Evolutionary conservation across 257 asterid species (phyloP).

Genomic region (Solanum boliviense): DNA sequence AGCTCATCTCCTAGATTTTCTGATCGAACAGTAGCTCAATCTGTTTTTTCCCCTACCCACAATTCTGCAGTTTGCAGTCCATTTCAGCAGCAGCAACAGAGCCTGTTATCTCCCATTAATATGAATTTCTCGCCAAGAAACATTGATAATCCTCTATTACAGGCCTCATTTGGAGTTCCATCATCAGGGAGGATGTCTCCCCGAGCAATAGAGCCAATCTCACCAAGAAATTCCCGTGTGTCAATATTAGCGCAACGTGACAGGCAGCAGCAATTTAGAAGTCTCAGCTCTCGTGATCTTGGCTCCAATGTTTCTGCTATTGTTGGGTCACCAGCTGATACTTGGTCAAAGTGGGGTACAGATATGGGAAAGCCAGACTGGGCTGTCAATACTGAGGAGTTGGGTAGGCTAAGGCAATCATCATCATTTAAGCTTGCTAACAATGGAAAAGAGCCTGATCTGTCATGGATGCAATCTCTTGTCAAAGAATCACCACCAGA

Average conservation of each 20-base stretch:
- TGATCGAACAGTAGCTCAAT: constrained; percentile 38
- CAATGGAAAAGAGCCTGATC: constrained; percentile 56
- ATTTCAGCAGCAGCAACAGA: constrained; percentile 71
- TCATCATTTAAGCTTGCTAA: constrained; percentile 50
- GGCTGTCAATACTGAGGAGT: constrained; percentile 30
- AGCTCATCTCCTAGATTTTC: constrained; percentile 51
- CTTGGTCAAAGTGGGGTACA: constrained; percentile 61
- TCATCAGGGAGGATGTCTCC: constrained; percentile 77
- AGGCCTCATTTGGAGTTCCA: constrained; percentile 37
- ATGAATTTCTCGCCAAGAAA: constrained; percentile 45
- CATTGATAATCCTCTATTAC: constrained; percentile 45
- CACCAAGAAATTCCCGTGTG: constrained; percentile 64
- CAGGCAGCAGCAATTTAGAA: constrained; percentile 49
- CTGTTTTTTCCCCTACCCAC: constrained; percentile 55
- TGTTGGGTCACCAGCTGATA: constrained; percentile 35
- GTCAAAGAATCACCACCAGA: constrained; percentile 72
- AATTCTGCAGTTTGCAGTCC: constrained; percentile 46
- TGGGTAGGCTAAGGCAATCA: constrained; percentile 39
- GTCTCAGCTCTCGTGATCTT: constrained; percentile 68
- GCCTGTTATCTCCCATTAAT: constrained; percentile 52
- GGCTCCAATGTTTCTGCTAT: constrained; percentile 38
- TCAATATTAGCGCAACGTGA: constrained; percentile 53
- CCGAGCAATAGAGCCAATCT: constrained; percentile 46
- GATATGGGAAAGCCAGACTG: constrained; percentile 47
- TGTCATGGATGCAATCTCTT: constrained; percentile 64